Percentiles rank a stretch among this genome's conserved stretches.
phyloP scores from a whole-genome alignment of 495 filamentous ascomycete genomes.

The Neurospora intermedia region DNA sequence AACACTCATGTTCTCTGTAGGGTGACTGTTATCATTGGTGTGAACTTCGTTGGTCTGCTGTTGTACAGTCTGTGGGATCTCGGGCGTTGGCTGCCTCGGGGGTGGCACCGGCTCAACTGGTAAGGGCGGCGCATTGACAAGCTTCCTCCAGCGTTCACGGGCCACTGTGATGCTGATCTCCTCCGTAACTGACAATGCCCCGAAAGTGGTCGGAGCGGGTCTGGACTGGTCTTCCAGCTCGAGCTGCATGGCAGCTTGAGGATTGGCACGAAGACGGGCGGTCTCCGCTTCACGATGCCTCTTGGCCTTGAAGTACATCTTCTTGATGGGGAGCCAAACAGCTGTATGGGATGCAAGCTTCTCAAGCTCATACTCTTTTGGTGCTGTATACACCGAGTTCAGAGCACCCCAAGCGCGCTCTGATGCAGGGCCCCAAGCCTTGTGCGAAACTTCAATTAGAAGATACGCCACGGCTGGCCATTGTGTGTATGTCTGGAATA shows the following conservation, averaged over 20 bases:
- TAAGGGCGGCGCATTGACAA: constrained; percentile 28
- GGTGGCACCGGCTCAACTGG: constrained; percentile 2
- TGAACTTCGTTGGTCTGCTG: not conserved
- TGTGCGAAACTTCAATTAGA: constrained; percentile 65
- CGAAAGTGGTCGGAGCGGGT: constrained; percentile 25
- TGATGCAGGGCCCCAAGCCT: constrained; percentile 52
- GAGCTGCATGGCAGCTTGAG: constrained; percentile 29
- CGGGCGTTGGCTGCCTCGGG: constrained; percentile 1
- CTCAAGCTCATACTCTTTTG: constrained; percentile 39
- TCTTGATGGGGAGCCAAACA: constrained; percentile 65
- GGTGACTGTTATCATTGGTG: not conserved
- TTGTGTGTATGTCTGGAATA: constrained; percentile 71
- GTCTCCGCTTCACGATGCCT: constrained; percentile 42
- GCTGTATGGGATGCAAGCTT: constrained; percentile 40
- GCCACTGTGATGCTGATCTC: constrained; percentile 12
- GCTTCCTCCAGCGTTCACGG: constrained; percentile 34
- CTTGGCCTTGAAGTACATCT: constrained; percentile 58
- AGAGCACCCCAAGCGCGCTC: constrained; percentile 77
- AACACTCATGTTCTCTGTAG: not conserved
- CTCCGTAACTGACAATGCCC: constrained; percentile 25
- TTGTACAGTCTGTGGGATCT: not conserved
- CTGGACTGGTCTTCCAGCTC: constrained; percentile 29
- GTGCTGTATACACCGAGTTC: constrained; percentile 47
- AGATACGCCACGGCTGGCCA: constrained; percentile 73
- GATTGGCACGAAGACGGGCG: constrained; percentile 27